A percentile compares a stretch with the other conserved stretches of the same genome.
Evolutionary conservation across 306 rosid genomes (phyloP).

Genomic region (Lathyrus oleraceus): DNA sequence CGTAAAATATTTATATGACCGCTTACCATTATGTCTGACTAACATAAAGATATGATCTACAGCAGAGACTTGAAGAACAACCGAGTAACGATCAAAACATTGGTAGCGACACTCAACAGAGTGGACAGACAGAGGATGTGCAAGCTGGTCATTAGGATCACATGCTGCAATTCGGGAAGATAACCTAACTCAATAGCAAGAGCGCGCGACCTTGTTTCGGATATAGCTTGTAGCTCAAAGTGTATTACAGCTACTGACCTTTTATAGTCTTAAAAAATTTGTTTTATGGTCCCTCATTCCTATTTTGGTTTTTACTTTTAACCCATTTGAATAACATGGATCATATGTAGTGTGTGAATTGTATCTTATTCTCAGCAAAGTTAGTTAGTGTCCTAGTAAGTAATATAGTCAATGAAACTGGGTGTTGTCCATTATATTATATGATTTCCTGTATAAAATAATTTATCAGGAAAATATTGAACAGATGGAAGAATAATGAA

Average conservation of each 20-base stretch:
- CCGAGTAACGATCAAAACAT: conserved; percentile 59
- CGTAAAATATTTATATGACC: not conserved
- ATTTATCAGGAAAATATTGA: conserved; percentile 26
- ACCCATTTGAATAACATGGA: conserved; percentile 41
- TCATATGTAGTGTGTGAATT: conserved; percentile 55
- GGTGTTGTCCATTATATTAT: conserved; percentile 28
- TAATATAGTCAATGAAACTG: conserved; percentile 38
- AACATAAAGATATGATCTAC: conserved; percentile 35
- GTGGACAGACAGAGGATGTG: conserved; percentile 50
- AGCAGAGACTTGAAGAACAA: conserved; percentile 82
- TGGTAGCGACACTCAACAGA: conserved; percentile 57
- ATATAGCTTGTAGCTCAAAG: conserved; percentile 61
- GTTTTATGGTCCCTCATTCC: conserved; percentile 47
- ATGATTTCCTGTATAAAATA: conserved; percentile 26
- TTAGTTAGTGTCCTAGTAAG: conserved; percentile 44
- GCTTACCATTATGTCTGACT: conserved; percentile 19
- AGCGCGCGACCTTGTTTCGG: conserved; percentile 45
- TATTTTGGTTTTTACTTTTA: conserved; percentile 35
- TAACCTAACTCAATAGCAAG: conserved; percentile 79
- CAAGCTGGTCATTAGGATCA: conserved; percentile 53
- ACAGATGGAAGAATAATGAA: conserved; percentile 24
- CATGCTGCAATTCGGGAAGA: conserved; percentile 45
- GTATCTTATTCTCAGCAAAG: conserved; percentile 42
- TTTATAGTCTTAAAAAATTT: conserved; percentile 52
- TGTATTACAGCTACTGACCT: conserved; percentile 38